Conservation (phyloP, 1,284 basidiomycete genomes). For the Microbotryum saponariae region DNA sequence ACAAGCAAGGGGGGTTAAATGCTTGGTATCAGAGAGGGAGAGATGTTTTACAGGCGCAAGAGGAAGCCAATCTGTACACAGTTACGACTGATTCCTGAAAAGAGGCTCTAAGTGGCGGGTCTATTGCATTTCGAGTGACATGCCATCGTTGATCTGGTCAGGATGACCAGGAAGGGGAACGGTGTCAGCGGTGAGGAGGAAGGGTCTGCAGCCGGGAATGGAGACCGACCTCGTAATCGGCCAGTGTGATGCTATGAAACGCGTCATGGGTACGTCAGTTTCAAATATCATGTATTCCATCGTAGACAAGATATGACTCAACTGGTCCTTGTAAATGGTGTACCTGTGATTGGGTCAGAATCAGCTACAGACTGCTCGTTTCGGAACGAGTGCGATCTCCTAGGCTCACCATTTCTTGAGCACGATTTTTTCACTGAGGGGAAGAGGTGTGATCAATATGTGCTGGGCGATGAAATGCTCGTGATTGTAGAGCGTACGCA, state of each 20-base stretch:
- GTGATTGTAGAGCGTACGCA: slow-evolving; percentile 21
- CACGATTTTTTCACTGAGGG: slow-evolving; percentile 62
- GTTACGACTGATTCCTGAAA: too few relatives aligned
- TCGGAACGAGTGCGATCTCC: not conserved
- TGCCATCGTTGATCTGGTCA: slow-evolving; percentile 35
- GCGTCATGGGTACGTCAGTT: slow-evolving; percentile 1
- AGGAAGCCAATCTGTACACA: too few relatives aligned
- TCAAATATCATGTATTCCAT: not conserved
- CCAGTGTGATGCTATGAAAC: slow-evolving; percentile 65
- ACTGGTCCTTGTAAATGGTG: slow-evolving; percentile 76
- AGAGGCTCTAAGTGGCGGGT: too few relatives aligned
- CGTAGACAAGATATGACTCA: not conserved
- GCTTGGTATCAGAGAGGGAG: too few relatives aligned
- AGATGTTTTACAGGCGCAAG: too few relatives aligned
- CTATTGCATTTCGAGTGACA: slow-evolving; percentile 34
- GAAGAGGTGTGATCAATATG: not conserved
- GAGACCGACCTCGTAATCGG: slow-evolving; percentile 76
- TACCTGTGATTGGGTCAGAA: slow-evolving; percentile 54
- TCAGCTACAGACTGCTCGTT: not conserved
- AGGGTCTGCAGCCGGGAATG: too few relatives aligned
- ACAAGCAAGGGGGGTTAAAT: too few relatives aligned
- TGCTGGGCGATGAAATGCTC: too few relatives aligned
- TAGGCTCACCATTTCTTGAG: slow-evolving; percentile 85
- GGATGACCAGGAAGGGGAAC: not conserved
- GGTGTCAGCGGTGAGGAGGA: too few relatives aligned